These are phyloP conservation scores for Carex sylvatica DNA, from an alignment of 202 grass and related monocot genomes.

Conservation along the genomic window DNA sequence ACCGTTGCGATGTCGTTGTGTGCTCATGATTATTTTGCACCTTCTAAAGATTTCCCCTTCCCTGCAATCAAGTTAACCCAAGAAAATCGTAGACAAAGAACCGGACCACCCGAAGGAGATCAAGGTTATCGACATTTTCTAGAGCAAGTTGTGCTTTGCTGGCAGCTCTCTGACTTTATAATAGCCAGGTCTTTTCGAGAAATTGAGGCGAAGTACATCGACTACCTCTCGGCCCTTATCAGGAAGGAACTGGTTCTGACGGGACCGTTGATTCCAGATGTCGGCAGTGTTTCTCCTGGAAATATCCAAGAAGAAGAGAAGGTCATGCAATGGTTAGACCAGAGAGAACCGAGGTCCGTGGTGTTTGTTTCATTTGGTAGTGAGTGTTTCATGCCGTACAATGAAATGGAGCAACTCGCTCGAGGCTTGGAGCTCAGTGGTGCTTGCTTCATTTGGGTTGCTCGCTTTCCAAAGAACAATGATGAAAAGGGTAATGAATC, in stretches of 20 bases:
- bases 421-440: background rate
- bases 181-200: background rate
- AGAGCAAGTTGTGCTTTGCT: background rate
- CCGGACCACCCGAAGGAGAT: background rate
- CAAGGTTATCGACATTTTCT: background rate
- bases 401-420: background rate
- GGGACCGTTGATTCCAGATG: background rate
- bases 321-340: background rate
- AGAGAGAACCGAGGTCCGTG: background rate
- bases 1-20: background rate
- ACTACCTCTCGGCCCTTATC: background rate
- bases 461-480: background rate
- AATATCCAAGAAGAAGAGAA: background rate
- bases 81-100: background rate
- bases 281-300: background rate
- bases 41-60: background rate
- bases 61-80: background rate
- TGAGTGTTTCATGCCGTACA: slow-evolving; percentile 5
- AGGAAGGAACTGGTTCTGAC: background rate
- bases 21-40: background rate
- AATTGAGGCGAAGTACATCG: background rate
- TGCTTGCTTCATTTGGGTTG: slow-evolving; percentile 2
- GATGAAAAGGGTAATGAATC: background rate
- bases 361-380: background rate
- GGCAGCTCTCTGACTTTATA: background rate